phyloP scores from a whole-genome alignment of 768 basidiomycete species.

The Mycena venus region DNA sequence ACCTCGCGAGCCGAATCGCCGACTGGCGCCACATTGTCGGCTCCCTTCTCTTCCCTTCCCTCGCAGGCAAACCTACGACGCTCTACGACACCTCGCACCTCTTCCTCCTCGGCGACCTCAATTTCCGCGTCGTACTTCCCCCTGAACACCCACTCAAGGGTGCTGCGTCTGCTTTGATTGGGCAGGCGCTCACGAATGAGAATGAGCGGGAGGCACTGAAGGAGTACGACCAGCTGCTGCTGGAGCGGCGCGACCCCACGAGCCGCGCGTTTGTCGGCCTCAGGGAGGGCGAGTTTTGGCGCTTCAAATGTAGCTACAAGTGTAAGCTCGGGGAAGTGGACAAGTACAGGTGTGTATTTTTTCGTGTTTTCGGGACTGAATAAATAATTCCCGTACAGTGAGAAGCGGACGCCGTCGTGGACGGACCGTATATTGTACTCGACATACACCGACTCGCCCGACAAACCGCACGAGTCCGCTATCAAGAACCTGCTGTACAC shows the following conservation, averaged over 20 bases:
- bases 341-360: conserved; percentile 74
- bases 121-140: conserved; percentile 86
- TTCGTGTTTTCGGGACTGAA: neutral
- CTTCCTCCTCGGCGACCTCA: conserved; percentile 94
- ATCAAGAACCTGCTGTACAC: conserved; percentile 83
- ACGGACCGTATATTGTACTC: conserved; percentile 94
- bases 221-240: conserved; percentile 79
- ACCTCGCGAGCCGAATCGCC: conserved; percentile 73
- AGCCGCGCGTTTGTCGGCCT: conserved; percentile 73
- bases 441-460: conserved; percentile 76
- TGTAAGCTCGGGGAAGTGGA: conserved; percentile 86
- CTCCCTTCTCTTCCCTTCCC: conserved; percentile 79
- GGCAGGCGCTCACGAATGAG: conserved; percentile 59
- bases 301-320: conserved; percentile 94
- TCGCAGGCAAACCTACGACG: conserved; percentile 59
- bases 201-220: conserved; percentile 70
- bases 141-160: conserved; percentile 60
- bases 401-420: conserved; percentile 87
- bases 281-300: conserved; percentile 89
- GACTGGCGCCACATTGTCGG: conserved; percentile 89
- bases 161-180: conserved; percentile 46
- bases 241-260: conserved; percentile 73
- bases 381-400: conserved; percentile 50
- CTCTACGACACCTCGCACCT: conserved; percentile 91
- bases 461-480: conserved; percentile 61